These are phyloP conservation scores for Penicillium desertorum DNA, from an alignment of 495 filamentous ascomycete genomes.

Conservation along the genomic window DNA sequence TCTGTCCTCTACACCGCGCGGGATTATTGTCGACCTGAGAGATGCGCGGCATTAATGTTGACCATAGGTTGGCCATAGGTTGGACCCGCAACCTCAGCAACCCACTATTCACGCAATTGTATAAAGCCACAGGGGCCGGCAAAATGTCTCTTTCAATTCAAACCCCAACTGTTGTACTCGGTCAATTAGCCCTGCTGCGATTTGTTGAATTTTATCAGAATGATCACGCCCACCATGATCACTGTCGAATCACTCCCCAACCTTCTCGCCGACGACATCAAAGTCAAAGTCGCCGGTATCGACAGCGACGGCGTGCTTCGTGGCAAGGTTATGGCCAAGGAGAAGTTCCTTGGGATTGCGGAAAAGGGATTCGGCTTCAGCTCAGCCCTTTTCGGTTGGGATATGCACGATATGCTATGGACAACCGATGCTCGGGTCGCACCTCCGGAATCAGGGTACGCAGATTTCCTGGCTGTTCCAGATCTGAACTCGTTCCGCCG, in stretches of 20 bases:
- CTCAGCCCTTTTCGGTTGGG: slow-evolving; percentile 93
- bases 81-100: slow-evolving; percentile 3
- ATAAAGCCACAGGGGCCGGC: slow-evolving; percentile 5
- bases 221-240: slow-evolving; percentile 20
- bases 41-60: slow-evolving; percentile 10
- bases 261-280: slow-evolving; percentile 68
- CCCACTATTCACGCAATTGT: slow-evolving; percentile 7
- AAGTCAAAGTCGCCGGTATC: slow-evolving; percentile 82
- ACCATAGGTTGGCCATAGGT: too few species aligned
- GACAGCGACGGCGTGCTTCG: slow-evolving; percentile 86
- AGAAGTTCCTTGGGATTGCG: slow-evolving; percentile 83
- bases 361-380: slow-evolving; percentile 86
- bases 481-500: slow-evolving; percentile 75
- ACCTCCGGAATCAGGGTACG: slow-evolving; percentile 83
- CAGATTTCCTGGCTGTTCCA: slow-evolving; percentile 76
- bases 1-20: background rate
- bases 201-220: background rate
- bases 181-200: background rate
- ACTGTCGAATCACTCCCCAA: slow-evolving; percentile 43
- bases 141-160: slow-evolving; percentile 2
- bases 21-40: background rate
- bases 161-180: background rate
- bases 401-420: slow-evolving; percentile 91
- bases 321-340: slow-evolving; percentile 89
- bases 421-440: slow-evolving; percentile 75